phyloP scores from a whole-genome alignment of 2,329 filamentous ascomycete species.

The Talaromyces sp. region DNA sequence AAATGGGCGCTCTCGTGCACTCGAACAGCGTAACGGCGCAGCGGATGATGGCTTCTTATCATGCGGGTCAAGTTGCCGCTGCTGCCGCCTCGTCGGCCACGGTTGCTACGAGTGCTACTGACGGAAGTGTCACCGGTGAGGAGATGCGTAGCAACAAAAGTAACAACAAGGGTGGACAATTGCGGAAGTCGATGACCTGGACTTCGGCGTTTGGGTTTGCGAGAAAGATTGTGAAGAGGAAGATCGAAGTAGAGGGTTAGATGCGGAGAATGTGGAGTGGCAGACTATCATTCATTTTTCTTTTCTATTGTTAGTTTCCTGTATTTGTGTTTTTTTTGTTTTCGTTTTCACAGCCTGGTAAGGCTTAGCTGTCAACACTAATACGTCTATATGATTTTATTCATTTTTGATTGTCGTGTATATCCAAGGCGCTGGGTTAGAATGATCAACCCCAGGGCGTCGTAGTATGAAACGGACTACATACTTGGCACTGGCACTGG shows the following conservation, averaged over 20 bases:
- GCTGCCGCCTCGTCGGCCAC: not conserved
- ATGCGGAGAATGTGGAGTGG: not conserved
- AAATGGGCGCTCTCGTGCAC: conserved; percentile 36
- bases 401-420: too few relatives aligned
- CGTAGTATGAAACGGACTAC: too few relatives aligned
- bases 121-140: not conserved
- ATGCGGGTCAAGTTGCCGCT: not conserved
- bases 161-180: conserved; percentile 7
- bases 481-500: too few relatives aligned
- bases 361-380: too few relatives aligned
- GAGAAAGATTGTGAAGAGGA: conserved; percentile 19
- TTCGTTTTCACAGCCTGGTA: too few relatives aligned
- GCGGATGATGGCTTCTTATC: conserved; percentile 13
- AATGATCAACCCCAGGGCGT: too few relatives aligned
- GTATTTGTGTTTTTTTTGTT: not conserved
- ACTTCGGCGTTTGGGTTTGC: conserved; percentile 17
- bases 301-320: not conserved
- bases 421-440: too few relatives aligned
- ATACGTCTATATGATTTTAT: too few relatives aligned
- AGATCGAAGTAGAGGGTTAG: conserved; percentile 10
- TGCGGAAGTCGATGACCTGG: conserved; percentile 15
- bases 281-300: conserved; percentile 1
- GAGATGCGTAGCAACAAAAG: not conserved
- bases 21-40: conserved; percentile 14
- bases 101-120: not conserved